phyloP scores from a whole-genome alignment of 1,284 basidiomycete species.

The Baeospora myosura region DNA sequence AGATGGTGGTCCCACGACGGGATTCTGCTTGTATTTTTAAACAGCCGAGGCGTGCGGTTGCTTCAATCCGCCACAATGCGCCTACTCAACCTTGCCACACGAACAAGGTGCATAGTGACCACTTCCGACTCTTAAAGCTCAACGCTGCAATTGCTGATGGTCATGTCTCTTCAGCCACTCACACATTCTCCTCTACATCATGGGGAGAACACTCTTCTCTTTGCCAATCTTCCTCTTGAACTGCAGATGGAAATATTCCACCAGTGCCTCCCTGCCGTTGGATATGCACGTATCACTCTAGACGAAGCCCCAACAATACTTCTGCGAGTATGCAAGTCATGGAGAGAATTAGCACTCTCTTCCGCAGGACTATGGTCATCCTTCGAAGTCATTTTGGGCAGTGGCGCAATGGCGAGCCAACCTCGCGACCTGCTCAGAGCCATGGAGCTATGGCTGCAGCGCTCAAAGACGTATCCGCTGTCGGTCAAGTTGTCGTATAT shows the following conservation, averaged over 20 bases:
- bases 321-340: constrained; percentile 27
- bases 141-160: background rate
- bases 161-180: background rate
- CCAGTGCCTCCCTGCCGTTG: constrained; percentile 16
- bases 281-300: constrained; percentile 21
- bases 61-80: too few relatives aligned
- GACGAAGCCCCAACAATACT: constrained; percentile 26
- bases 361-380: constrained; percentile 34
- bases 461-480: constrained; percentile 27
- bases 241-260: constrained; percentile 31
- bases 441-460: constrained; percentile 28
- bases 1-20: too few relatives aligned
- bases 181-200: background rate
- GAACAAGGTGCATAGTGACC: too few relatives aligned
- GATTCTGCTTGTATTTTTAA: too few relatives aligned
- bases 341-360: constrained; percentile 26
- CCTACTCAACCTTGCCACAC: too few relatives aligned
- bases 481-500: constrained; percentile 23
- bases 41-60: too few relatives aligned
- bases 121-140: background rate
- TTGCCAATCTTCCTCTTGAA: constrained; percentile 25
- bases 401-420: constrained; percentile 8
- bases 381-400: constrained; percentile 23
- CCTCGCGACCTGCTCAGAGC: constrained; percentile 14
- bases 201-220: too few relatives aligned